Conservation (phyloP, 257 asterid species). For the Solanum chiquidenum region DNA sequence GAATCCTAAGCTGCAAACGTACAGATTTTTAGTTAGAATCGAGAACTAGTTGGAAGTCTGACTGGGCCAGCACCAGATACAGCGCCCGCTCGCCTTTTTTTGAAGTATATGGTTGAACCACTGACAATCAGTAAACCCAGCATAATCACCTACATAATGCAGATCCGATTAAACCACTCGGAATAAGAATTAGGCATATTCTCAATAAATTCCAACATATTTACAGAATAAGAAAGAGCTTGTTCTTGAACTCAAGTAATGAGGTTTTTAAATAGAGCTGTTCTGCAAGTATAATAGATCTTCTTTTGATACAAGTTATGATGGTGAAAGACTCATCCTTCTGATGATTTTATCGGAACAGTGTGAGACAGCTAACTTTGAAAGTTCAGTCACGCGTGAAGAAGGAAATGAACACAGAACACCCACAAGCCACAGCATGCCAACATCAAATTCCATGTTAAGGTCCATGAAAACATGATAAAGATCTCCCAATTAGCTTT, state of each 20-base stretch:
- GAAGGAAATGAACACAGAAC: background rate
- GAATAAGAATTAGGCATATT: background rate
- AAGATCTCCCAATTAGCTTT: background rate
- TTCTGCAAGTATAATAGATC: background rate
- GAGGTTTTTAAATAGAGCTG: background rate
- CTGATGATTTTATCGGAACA: background rate
- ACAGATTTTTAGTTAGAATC: conserved; percentile 30
- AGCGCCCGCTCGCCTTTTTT: conserved; percentile 38
- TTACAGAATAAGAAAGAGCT: background rate
- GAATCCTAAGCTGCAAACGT: background rate
- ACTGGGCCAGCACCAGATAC: conserved; percentile 25
- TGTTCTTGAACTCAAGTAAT: background rate
- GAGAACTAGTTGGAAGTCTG: conserved; percentile 61
- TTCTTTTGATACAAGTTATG: background rate
- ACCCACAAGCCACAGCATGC: background rate
- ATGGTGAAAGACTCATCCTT: background rate
- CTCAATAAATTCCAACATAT: background rate
- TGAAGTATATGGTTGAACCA: conserved; percentile 68
- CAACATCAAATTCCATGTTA: background rate
- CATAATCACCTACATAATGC: conserved; percentile 45
- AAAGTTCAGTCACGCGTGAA: background rate
- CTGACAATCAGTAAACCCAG: conserved; percentile 55
- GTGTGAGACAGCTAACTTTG: background rate
- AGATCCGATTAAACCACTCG: background rate
- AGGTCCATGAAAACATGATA: background rate